These are phyloP conservation scores for Blastocystis sp. DNA, from an alignment of 352 stramenopile species.

Conservation along the genomic window DNA sequence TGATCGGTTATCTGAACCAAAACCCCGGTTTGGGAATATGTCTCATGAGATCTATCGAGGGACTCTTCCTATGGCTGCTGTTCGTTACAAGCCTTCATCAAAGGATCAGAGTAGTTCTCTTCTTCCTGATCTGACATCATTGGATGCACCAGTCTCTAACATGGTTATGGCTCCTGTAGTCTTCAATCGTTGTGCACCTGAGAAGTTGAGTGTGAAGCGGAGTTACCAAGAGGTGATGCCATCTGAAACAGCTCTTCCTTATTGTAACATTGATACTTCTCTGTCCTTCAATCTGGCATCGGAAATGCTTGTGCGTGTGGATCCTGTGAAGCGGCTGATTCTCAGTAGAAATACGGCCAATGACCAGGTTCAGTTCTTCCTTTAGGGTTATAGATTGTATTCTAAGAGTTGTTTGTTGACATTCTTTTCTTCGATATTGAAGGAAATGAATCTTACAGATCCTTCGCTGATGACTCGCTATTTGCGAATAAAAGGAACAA, in stretches of 20 bases:
- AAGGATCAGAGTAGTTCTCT: neutral
- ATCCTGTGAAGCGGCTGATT: constrained; percentile 17
- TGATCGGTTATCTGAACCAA: constrained; percentile 16
- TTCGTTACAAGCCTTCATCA: neutral
- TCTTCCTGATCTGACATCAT: neutral
- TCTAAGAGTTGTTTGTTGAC: neutral
- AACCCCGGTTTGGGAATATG: neutral
- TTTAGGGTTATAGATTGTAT: constrained; percentile 1
- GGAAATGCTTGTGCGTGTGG: constrained; percentile 19
- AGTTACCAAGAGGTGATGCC: constrained; percentile 15
- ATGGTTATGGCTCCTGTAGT: neutral
- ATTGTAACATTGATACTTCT: neutral
- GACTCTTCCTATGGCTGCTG: neutral
- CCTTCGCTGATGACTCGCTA: neutral
- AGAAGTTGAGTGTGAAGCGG: neutral
- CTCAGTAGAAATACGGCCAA: neutral
- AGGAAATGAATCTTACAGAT: neutral
- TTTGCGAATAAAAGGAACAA: constrained; percentile 13
- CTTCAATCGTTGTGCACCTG: neutral
- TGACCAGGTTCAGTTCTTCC: constrained; percentile 27
- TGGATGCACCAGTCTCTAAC: neutral
- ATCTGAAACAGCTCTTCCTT: neutral
- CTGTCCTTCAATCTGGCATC: constrained; percentile 8
- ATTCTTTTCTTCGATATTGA: neutral
- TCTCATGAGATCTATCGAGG: constrained; percentile 1